Conservation (phyloP, 2,329 filamentous ascomycete genomes). For the Diplodia sapinea region DNA sequence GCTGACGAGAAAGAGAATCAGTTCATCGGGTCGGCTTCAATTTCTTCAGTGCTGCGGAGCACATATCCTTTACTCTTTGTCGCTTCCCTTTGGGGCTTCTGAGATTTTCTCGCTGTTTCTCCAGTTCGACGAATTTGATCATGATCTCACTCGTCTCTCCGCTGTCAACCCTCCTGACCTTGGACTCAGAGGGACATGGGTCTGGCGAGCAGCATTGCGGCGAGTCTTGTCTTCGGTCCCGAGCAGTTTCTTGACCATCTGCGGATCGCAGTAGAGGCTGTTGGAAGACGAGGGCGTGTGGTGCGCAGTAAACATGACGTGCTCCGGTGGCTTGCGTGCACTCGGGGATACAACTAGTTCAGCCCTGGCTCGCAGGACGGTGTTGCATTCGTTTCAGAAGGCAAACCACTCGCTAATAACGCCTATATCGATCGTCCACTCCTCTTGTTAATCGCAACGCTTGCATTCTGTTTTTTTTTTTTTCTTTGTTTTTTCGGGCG, state of each 20-base stretch:
- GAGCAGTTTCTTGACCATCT: constrained; percentile 8
- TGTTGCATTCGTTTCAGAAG: not conserved
- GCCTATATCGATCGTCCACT: not conserved
- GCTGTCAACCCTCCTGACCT: not conserved
- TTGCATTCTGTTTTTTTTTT: not conserved
- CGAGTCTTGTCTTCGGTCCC: not conserved
- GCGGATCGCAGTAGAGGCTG: constrained; percentile 15
- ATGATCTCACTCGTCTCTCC: not conserved
- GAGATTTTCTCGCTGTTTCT: constrained; percentile 67
- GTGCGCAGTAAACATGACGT: constrained; percentile 16
- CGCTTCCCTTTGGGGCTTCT: not conserved
- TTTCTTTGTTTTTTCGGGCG: constrained; percentile 9
- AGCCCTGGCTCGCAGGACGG: not conserved
- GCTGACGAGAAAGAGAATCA: not conserved
- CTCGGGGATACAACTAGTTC: not conserved
- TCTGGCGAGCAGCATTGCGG: not conserved
- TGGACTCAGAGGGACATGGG: not conserved
- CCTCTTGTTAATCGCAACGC: no score
- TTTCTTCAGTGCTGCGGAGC: not conserved
- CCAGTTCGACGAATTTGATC: constrained; percentile 76
- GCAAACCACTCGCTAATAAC: not conserved
- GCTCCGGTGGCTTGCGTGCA: not conserved
- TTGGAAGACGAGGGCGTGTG: constrained; percentile 5
- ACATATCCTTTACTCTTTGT: not conserved
- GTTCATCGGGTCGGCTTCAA: not conserved